Percentiles rank a stretch among this genome's conserved stretches.
These are phyloP conservation scores for Coemansia sp. DNA, from an alignment of 192 early-diverging fungal genomes.

Conservation along the genomic window DNA sequence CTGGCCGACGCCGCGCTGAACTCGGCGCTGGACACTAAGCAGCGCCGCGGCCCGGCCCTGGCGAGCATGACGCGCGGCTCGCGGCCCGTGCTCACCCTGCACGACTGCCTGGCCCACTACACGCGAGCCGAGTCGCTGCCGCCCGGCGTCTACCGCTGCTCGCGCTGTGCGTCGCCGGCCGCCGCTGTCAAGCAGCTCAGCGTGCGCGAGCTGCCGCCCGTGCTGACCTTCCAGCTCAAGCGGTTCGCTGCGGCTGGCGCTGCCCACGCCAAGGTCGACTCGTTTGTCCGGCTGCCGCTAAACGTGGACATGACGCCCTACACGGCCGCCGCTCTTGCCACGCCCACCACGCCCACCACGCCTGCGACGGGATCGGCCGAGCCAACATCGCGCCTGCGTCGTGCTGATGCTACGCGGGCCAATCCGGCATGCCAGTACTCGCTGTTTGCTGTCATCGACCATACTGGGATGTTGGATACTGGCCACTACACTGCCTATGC, in stretches of 20 bases:
- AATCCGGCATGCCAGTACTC: constrained; percentile 78
- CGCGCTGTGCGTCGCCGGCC: constrained; percentile 62
- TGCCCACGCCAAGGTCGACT: constrained; percentile 76
- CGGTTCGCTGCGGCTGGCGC: constrained; percentile 61
- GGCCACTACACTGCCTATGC: constrained; percentile 94
- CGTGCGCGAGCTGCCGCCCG: constrained; percentile 81
- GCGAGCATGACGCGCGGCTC: constrained; percentile 26
- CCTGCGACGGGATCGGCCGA: constrained; percentile 37
- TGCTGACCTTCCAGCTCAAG: constrained; percentile 92
- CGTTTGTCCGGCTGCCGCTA: constrained; percentile 81
- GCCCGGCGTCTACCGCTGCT: constrained; percentile 70
- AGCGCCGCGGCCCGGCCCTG: neutral
- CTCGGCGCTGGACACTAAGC: neutral
- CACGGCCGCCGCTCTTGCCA: constrained; percentile 65
- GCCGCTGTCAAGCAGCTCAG: constrained; percentile 90
- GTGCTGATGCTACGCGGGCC: constrained; percentile 41
- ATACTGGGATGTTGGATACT: constrained; percentile 88
- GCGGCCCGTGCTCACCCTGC: constrained; percentile 41
- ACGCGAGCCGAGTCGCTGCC: constrained; percentile 83
- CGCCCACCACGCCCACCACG: constrained; percentile 40
- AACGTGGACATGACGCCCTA: constrained; percentile 92
- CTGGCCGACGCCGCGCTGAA: constrained; percentile 1
- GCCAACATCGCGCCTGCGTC: constrained; percentile 35
- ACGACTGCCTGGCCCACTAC: constrained; percentile 62
- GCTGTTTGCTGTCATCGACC: constrained; percentile 92